Conservation (phyloP, 495 filamentous ascomycete genomes). For the Penicillium canescens region DNA sequence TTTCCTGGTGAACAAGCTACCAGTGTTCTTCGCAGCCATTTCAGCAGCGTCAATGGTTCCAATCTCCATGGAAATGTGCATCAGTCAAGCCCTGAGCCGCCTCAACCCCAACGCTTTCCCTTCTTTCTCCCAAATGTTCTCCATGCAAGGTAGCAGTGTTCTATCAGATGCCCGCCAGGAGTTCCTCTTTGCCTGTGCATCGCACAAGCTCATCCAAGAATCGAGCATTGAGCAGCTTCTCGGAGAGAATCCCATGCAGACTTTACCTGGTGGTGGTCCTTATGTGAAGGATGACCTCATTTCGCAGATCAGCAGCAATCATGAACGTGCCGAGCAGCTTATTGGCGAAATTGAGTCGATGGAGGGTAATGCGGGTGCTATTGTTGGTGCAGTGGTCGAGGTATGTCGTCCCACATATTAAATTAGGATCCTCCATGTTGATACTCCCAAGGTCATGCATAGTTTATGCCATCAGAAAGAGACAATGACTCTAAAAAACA, state of each 20-base stretch:
- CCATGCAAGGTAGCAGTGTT: slow-evolving; percentile 69
- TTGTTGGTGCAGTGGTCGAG: slow-evolving; percentile 79
- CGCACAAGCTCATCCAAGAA: slow-evolving; percentile 79
- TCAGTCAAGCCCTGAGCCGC: slow-evolving; percentile 73
- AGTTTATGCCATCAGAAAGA: slow-evolving; percentile 79
- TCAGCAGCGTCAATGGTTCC: slow-evolving; percentile 59
- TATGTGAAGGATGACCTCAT: slow-evolving; percentile 78
- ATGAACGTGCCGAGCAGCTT: slow-evolving; percentile 69
- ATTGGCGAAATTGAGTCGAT: slow-evolving; percentile 84
- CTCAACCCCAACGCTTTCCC: slow-evolving; percentile 80
- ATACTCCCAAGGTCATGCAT: slow-evolving; percentile 62
- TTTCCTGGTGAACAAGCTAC: slow-evolving; percentile 92
- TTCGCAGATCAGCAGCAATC: slow-evolving; percentile 68
- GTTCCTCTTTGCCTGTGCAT: slow-evolving; percentile 86
- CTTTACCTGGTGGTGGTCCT: slow-evolving; percentile 69
- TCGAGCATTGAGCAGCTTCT: slow-evolving; percentile 76
- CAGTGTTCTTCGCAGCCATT: slow-evolving; percentile 70
- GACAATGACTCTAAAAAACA: slow-evolving; percentile 83
- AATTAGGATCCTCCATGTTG: background rate
- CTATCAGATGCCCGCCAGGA: slow-evolving; percentile 87
- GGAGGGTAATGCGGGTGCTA: slow-evolving; percentile 92
- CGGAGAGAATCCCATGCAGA: slow-evolving; percentile 84
- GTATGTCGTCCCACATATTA: slow-evolving; percentile 37
- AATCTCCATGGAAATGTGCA: slow-evolving; percentile 72
- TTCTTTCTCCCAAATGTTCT: slow-evolving; percentile 77